Base-by-base conservation (phyloP, 495 filamentous ascomycete species). In the Trichoderma erinaceum region DNA sequence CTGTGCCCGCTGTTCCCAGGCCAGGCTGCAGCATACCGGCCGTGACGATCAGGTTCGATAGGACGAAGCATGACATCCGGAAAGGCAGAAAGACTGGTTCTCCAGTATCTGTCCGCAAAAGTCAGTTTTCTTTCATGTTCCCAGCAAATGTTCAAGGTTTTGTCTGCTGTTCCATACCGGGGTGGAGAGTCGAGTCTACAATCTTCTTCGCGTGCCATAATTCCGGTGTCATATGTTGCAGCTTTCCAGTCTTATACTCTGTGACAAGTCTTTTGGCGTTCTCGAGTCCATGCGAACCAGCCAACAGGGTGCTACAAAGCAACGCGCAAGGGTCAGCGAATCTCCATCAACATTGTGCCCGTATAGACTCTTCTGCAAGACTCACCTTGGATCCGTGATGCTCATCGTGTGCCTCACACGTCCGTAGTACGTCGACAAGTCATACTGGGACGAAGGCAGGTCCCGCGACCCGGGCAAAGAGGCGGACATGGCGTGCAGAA, bases 161-260 rank as follows among this genome's bases (percentile, higher is more conserved):
- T 35, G 46, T 23, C 58, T 65, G 67, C 32, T 65, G 13, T 41
- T 58, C 56, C 79, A 67, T 86, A 92, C 91, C 92, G 61, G 95
- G 95, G 77, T 99, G 95, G 67, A 99, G 76, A 10, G 95, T 98
- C 61, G 96, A 93, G 78, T 99, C 95, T 27, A 97, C 88, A 68
- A 97, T 86, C 83, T 97, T 97, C 85, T 99, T 99, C 44, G 95
- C 95, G 69, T 82, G 83, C 95, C 95, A 99, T 72, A 98, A 77
- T 71, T 97, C 91, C 11, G 92, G 88, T 8, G 89, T 96, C 93
- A 98, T 97, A 29, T 78, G 75, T 67, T 84, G 83, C 67, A 91
- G 81, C 72, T 89, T 81, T 68, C 91, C 92, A 71, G 85, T 82
- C 81, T 97, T 98, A 80, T 97, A 99, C 21, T 83, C 80, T 11